Evolutionary conservation across 2,329 filamentous ascomycete genomes (phyloP).

Genomic region (Colletotrichum siamense): DNA sequence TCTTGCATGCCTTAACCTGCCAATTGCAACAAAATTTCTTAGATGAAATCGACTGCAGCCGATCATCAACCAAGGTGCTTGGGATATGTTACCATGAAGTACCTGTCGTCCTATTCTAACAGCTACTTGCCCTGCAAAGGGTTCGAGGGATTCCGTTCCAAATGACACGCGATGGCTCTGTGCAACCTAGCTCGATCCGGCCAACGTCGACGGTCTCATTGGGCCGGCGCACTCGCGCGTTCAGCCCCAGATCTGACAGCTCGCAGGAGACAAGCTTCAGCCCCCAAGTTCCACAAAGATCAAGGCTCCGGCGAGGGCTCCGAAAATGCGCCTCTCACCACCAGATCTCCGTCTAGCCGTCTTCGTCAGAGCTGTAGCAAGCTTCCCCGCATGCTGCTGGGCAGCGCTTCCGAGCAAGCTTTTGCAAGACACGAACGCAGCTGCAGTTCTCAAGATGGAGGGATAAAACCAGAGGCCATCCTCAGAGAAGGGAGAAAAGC

Average conservation of each 20-base stretch:
- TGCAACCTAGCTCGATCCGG: background rate
- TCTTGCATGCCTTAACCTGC: background rate
- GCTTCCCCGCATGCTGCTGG: background rate
- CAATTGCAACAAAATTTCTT: background rate
- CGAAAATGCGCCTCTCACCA: background rate
- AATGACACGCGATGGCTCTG: background rate
- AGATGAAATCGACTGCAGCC: background rate
- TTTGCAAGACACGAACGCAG: background rate
- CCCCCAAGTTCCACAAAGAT: background rate
- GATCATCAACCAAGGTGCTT: background rate
- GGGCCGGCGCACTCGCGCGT: background rate
- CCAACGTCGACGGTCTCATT: background rate
- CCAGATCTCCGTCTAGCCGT: background rate
- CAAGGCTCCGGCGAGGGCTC: background rate
- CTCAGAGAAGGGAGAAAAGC: background rate
- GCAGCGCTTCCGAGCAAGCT: background rate
- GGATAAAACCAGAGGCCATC: background rate
- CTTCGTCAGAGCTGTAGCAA: background rate
- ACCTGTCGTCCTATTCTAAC: background rate
- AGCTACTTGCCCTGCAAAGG: background rate
- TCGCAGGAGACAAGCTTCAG: background rate
- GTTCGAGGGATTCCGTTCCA: background rate
- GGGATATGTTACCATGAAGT: background rate
- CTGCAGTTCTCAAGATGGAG: background rate
- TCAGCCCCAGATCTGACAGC: background rate